These are phyloP conservation scores for Orbilia quercus DNA, from an alignment of 2,329 filamentous ascomycete genomes.

Conservation along the genomic window DNA sequence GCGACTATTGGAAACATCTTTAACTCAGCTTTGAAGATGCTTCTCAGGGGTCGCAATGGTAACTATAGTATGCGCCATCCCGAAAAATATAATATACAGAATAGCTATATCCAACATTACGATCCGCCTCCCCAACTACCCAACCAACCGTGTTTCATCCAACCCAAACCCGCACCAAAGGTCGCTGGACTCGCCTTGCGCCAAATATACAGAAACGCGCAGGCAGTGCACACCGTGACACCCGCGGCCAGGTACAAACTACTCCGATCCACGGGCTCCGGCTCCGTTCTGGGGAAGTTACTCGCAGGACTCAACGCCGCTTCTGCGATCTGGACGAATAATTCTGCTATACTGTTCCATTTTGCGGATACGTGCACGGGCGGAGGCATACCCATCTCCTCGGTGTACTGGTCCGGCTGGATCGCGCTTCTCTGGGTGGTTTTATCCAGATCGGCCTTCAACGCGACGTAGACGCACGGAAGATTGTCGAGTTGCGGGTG, in stretches of 20 bases:
- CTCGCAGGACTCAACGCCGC: conserved; percentile 88
- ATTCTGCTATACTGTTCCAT: conserved; percentile 91
- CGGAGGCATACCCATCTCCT: conserved; percentile 83
- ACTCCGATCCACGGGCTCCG: conserved; percentile 84
- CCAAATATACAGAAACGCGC: conserved; percentile 55
- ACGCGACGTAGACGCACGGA: conserved; percentile 87
- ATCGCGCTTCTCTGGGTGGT: conserved; percentile 92
- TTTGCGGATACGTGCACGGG: conserved; percentile 94
- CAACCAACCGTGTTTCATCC: conserved; percentile 53
- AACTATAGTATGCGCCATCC: neutral
- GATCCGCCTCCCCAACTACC: conserved; percentile 57
- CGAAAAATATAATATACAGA: conserved; percentile 6
- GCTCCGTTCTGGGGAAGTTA: conserved; percentile 88
- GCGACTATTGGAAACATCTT: neutral
- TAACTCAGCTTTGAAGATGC: neutral
- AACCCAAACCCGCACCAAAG: conserved; percentile 54
- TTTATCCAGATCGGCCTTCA: conserved; percentile 96
- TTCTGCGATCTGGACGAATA: conserved; percentile 92
- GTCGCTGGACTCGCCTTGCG: conserved; percentile 52
- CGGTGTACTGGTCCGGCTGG: conserved; percentile 92
- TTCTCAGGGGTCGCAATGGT: neutral
- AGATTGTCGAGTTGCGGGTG: conserved; percentile 88
- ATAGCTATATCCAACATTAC: neutral
- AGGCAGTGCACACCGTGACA: conserved; percentile 62
- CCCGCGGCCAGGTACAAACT: conserved; percentile 83